Percentiles rank a stretch among this genome's conserved stretches.
Conservation (phyloP, 1,284 basidiomycete genomes). For the Cystobasidium pallidum region DNA sequence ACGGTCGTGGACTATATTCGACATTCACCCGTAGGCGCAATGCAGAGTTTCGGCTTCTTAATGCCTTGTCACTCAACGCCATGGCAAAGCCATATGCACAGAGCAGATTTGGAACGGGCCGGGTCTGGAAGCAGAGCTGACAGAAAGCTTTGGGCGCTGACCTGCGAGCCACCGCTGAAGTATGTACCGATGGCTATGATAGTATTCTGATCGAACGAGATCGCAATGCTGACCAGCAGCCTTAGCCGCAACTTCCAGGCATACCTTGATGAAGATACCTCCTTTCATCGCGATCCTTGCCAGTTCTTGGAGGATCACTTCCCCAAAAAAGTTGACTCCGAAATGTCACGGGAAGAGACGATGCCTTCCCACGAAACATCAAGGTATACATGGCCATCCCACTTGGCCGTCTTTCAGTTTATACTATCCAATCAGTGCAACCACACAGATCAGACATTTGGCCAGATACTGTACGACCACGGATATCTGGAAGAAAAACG, state of each 20-base stretch:
- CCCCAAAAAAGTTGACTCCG: slow-evolving; percentile 56
- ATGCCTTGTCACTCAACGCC: slow-evolving; percentile 99
- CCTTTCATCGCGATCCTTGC: slow-evolving; percentile 78
- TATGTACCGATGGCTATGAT: slow-evolving; percentile 56
- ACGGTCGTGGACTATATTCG: slow-evolving; percentile 63
- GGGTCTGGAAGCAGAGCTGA: slow-evolving; percentile 54
- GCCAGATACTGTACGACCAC: slow-evolving; percentile 61
- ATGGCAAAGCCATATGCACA: slow-evolving; percentile 86
- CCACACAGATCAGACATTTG: slow-evolving; percentile 54
- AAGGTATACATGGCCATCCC: slow-evolving; percentile 75
- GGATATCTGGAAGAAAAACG: slow-evolving; percentile 72
- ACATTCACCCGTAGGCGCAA: slow-evolving; percentile 54
- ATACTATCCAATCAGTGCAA: slow-evolving; percentile 61
- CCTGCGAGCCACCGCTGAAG: slow-evolving; percentile 86
- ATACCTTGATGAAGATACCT: slow-evolving; percentile 80
- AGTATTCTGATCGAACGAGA: not conserved
- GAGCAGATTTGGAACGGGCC: slow-evolving; percentile 60
- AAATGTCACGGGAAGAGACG: too few species aligned
- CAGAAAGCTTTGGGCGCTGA: slow-evolving; percentile 74
- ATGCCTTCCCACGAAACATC: slow-evolving; percentile 58
- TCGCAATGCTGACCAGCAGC: slow-evolving; percentile 62
- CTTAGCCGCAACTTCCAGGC: slow-evolving; percentile 47
- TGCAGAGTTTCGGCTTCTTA: slow-evolving; percentile 73
- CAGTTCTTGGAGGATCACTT: slow-evolving; percentile 71
- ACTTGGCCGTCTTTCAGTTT: slow-evolving; percentile 77